phyloP scores from a whole-genome alignment of 2,329 filamentous ascomycete species.

The Elsinoe batatas region DNA sequence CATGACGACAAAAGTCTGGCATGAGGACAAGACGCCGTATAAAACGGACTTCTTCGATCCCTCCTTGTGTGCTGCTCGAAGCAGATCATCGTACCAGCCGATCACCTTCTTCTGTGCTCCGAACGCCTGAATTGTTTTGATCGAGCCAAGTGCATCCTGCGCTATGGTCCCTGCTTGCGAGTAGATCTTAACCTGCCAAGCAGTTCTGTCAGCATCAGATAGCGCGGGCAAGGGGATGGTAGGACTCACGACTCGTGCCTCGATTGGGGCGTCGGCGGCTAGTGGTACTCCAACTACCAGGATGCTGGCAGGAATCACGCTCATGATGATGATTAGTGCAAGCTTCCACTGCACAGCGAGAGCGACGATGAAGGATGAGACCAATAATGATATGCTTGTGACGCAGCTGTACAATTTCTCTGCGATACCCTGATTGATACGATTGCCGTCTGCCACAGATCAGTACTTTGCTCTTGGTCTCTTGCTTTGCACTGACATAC shows the following conservation, averaged over 20 bases:
- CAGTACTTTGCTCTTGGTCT: background rate
- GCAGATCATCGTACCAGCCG: constrained; percentile 34
- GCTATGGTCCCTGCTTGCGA: constrained; percentile 38
- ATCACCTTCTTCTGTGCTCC: constrained; percentile 36
- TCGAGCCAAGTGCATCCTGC: constrained; percentile 42
- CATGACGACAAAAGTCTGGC: constrained; percentile 34
- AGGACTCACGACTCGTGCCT: constrained; percentile 26
- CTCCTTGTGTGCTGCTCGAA: constrained; percentile 34
- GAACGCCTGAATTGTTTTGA: constrained; percentile 43
- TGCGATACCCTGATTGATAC: constrained; percentile 32
- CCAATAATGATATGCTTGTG: constrained; percentile 30
- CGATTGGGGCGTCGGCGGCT: constrained; percentile 28
- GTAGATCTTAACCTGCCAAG: constrained; percentile 26
- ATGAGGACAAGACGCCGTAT: constrained; percentile 35
- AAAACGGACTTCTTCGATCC: constrained; percentile 36
- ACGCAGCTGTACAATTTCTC: constrained; percentile 30
- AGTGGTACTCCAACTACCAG: constrained; percentile 26
- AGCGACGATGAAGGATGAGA: constrained; percentile 33
- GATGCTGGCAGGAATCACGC: constrained; percentile 38
- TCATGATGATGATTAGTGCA: constrained; percentile 34
- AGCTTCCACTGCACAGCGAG: constrained; percentile 36
- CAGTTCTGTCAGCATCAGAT: background rate
- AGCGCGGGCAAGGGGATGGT: too few relatives aligned
- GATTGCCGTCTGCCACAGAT: constrained; percentile 26
- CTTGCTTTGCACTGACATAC: constrained; percentile 6